Evolutionary conservation across 163 green algal genomes (phyloP).

Genomic region (Coccomyxa subellipsoidea): DNA sequence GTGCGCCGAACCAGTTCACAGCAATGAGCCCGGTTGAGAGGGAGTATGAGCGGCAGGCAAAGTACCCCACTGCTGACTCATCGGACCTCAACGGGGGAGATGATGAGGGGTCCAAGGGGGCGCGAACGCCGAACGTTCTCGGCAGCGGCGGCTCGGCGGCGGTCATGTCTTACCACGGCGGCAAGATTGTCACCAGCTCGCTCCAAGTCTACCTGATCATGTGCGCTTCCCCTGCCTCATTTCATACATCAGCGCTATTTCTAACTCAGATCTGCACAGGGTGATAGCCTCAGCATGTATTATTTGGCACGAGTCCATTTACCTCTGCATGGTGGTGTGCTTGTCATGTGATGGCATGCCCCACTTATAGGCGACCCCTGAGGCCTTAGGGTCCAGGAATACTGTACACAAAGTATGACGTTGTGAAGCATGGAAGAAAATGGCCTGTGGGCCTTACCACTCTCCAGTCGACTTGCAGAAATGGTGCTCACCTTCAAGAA

Average conservation of each 20-base stretch:
- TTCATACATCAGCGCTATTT: neutral
- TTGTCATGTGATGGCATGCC: neutral
- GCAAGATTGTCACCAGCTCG: neutral
- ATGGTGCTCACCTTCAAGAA: too few species aligned
- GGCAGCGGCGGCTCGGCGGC: neutral
- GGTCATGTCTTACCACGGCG: slow-evolving; percentile 7
- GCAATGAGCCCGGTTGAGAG: neutral
- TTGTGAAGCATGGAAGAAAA: too few species aligned
- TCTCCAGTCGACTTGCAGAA: too few species aligned
- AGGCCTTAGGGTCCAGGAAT: neutral
- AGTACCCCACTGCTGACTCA: neutral
- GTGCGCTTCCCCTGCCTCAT: neutral
- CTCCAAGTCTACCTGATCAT: slow-evolving; percentile 3
- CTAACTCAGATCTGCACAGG: too few species aligned
- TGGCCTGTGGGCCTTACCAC: too few species aligned
- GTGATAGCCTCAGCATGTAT: too few species aligned
- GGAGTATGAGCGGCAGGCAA: neutral
- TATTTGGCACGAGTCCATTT: too few species aligned
- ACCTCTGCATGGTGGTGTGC: too few species aligned
- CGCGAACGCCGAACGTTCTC: neutral
- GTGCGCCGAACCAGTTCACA: neutral
- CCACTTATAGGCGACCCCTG: neutral
- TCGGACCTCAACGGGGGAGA: neutral
- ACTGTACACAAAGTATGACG: too few species aligned
- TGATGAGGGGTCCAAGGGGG: neutral